A percentile compares a stretch with the other conserved stretches of the same genome.
Conservation (phyloP, 2,329 filamentous ascomycete genomes). For the Bisporella sp. region DNA sequence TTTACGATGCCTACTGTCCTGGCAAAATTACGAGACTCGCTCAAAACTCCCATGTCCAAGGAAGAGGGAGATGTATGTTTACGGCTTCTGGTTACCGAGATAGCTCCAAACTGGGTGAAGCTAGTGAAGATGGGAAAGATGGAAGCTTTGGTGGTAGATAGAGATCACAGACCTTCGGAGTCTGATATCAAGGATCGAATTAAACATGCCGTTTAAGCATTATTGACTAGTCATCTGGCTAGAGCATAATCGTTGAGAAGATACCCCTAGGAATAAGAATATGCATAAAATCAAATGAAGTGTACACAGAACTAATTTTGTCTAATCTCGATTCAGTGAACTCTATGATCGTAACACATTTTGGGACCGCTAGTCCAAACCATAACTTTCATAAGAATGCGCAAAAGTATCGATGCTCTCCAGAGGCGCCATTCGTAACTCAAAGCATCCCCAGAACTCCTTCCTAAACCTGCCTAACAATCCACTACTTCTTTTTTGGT, state of each 20-base stretch:
- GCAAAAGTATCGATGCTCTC: too few relatives aligned
- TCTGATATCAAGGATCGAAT: slow-evolving; percentile 20
- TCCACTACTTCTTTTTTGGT: slow-evolving; percentile 31
- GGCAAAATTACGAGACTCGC: slow-evolving; percentile 61
- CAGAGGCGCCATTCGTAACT: too few relatives aligned
- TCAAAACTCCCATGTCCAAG: slow-evolving; percentile 38
- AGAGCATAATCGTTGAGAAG: background rate
- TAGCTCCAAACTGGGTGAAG: slow-evolving; percentile 42
- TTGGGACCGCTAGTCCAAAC: too few relatives aligned
- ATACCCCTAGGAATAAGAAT: background rate
- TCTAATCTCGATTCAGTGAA: too few relatives aligned
- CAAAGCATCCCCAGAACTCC: too few relatives aligned
- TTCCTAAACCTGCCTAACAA: too few relatives aligned
- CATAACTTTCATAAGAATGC: too few relatives aligned
- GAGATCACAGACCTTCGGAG: slow-evolving; percentile 22
- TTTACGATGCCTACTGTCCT: slow-evolving; percentile 59
- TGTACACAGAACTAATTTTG: too few relatives aligned
- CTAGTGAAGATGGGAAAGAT: slow-evolving; percentile 37
- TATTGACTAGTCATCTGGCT: background rate
- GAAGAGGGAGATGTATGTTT: slow-evolving; percentile 41
- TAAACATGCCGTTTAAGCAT: slow-evolving; percentile 12
- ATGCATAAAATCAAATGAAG: slow-evolving; percentile 2
- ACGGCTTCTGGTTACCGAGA: slow-evolving; percentile 37
- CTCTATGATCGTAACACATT: too few relatives aligned
- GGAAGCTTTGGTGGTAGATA: slow-evolving; percentile 38